phyloP scores from a whole-genome alignment of 495 filamentous ascomycete species.

The Gamarada debralockiae region DNA sequence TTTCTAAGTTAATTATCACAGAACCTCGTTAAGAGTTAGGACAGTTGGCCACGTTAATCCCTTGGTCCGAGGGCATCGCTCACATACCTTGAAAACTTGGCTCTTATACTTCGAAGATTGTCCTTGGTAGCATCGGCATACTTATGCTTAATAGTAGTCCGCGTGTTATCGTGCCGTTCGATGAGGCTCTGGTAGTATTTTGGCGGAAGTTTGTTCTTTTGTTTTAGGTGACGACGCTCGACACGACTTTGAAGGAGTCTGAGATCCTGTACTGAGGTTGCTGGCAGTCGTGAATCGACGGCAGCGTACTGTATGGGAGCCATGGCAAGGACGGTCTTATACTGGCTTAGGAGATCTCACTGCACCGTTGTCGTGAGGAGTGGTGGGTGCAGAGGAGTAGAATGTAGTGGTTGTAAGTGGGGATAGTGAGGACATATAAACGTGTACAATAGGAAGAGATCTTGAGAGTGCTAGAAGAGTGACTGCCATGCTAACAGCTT shows the following conservation, averaged over 20 bases:
- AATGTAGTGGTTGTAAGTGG: not conserved
- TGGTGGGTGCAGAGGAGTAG: not conserved
- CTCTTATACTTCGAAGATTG: slow-evolving; percentile 19
- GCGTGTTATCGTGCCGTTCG: slow-evolving; percentile 4
- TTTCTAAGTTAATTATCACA: slow-evolving; percentile 5
- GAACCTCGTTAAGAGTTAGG: slow-evolving; percentile 10
- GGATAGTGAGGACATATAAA: not conserved
- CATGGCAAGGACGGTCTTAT: not conserved
- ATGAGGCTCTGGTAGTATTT: slow-evolving; percentile 12
- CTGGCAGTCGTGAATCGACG: not conserved
- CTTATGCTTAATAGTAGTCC: slow-evolving; percentile 13
- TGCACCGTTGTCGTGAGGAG: not conserved
- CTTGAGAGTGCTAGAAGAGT: not conserved
- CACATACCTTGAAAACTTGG: too few species aligned
- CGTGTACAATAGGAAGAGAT: not conserved
- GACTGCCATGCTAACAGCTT: not conserved
- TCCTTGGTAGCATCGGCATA: slow-evolving; percentile 22
- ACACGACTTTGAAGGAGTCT: slow-evolving; percentile 10
- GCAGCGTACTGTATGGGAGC: not conserved
- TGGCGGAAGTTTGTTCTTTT: slow-evolving; percentile 13
- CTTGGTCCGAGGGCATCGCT: too few species aligned
- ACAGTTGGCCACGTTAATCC: slow-evolving; percentile 1
- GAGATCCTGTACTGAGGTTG: not conserved
- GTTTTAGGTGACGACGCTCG: slow-evolving; percentile 14
- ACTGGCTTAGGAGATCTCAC: not conserved